These are phyloP conservation scores for Pneumocystis sp. DNA, from an alignment of 1,139 yeast genomes.

Conservation along the genomic window DNA sequence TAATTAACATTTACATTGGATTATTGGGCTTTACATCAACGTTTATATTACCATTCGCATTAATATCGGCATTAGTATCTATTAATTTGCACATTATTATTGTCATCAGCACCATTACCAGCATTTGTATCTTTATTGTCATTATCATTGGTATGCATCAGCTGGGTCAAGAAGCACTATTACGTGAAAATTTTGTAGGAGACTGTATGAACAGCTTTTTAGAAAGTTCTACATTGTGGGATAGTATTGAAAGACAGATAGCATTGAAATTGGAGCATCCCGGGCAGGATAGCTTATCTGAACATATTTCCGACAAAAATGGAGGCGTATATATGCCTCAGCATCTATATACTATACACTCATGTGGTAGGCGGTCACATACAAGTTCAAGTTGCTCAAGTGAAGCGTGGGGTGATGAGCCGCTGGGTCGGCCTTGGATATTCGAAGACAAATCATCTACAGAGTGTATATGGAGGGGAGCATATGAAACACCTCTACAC, in stretches of 20 bases:
- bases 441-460: not conserved
- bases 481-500: not conserved
- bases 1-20: no score
- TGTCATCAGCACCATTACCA: no score
- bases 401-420: not conserved
- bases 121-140: not conserved
- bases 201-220: not conserved
- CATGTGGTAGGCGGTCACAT: not conserved
- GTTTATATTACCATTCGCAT: no score
- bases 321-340: not conserved
- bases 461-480: not conserved
- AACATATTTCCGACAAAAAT: not conserved
- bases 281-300: not conserved
- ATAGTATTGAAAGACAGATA: not conserved
- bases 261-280: not conserved
- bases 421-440: not conserved
- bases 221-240: not conserved
- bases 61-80: no score
- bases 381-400: not conserved
- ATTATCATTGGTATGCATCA: not conserved
- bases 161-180: not conserved
- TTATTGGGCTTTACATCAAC: no score
- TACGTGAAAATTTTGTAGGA: not conserved
- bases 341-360: not conserved
- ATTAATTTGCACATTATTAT: no score